A percentile compares a stretch with the other conserved stretches of the same genome.
phyloP scores from a whole-genome alignment of 805 yeast species.

The Lachancea dasiensis region DNA sequence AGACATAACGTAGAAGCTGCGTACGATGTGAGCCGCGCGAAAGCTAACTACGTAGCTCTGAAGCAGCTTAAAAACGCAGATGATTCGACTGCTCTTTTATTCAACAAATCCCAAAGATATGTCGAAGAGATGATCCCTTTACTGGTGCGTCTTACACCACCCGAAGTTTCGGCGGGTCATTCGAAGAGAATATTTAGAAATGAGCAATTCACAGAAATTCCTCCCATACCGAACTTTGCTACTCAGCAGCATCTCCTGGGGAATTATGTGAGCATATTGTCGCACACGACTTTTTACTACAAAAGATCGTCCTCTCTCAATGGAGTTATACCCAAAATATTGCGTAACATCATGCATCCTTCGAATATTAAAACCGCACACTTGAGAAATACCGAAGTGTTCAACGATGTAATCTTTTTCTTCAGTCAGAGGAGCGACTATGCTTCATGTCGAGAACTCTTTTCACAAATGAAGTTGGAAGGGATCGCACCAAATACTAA shows the following conservation, averaged over 20 bases:
- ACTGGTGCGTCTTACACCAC: constrained; percentile 23
- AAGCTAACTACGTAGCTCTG: constrained; percentile 8
- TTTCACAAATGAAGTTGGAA: constrained; percentile 37
- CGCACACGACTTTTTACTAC: constrained; percentile 35
- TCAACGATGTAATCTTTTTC: constrained; percentile 37
- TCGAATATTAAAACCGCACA: constrained; percentile 31
- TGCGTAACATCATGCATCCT: constrained; percentile 37
- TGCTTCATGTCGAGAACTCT: constrained; percentile 36
- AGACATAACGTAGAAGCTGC: constrained; percentile 23
- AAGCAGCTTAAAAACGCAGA: constrained; percentile 9
- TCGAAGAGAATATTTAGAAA: constrained; percentile 13
- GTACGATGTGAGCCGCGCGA: constrained; percentile 18
- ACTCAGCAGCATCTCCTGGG: constrained; percentile 26
- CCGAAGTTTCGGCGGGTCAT: constrained; percentile 15
- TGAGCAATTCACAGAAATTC: constrained; percentile 31
- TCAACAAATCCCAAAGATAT: constrained; percentile 15
- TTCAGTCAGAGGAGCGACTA: constrained; percentile 36
- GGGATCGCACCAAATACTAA: constrained; percentile 31
- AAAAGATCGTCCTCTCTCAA: constrained; percentile 34
- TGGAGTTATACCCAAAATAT: constrained; percentile 36
- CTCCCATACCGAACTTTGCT: constrained; percentile 32
- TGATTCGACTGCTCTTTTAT: constrained; percentile 9
- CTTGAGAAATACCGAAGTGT: constrained; percentile 30
- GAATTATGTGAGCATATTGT: constrained; percentile 32
- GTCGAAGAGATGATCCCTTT: constrained; percentile 22